Percentiles rank a stretch among this genome's conserved stretches.
Conservation (phyloP, 306 rosid species). For the Prosopis cineraria region DNA sequence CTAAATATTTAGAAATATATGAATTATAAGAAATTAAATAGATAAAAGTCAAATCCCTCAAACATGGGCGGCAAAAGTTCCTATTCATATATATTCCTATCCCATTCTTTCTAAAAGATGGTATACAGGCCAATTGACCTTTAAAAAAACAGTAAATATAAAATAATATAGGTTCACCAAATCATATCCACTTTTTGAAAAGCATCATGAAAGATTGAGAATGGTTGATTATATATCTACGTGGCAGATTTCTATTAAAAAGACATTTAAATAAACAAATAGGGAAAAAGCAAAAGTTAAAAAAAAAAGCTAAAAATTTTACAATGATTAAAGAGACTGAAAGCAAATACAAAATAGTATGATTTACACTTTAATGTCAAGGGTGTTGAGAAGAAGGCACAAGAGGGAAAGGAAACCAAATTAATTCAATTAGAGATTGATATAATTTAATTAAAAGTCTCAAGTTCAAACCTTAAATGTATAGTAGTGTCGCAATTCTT, state of each 20-base stretch:
- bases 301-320: neutral
- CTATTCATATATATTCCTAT: neutral
- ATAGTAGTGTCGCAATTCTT: no score
- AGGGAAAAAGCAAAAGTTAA: neutral
- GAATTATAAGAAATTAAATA: neutral
- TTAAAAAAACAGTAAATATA: neutral
- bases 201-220: neutral
- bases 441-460: no score
- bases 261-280: neutral
- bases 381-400: neutral
- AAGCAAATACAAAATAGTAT: constrained; percentile 21
- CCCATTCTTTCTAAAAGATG: neutral
- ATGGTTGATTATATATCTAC: neutral
- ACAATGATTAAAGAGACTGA: constrained; percentile 22
- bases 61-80: neutral
- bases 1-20: neutral
- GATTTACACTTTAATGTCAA: constrained; percentile 6
- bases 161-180: neutral
- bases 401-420: no score
- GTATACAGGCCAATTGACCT: neutral
- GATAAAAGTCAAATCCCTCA: neutral
- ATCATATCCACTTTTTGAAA: neutral
- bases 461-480: no score
- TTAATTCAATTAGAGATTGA: no score
- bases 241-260: neutral